Base-by-base conservation (phyloP, 2,329 filamentous ascomycete species). In the Penicillium sumatraense region DNA sequence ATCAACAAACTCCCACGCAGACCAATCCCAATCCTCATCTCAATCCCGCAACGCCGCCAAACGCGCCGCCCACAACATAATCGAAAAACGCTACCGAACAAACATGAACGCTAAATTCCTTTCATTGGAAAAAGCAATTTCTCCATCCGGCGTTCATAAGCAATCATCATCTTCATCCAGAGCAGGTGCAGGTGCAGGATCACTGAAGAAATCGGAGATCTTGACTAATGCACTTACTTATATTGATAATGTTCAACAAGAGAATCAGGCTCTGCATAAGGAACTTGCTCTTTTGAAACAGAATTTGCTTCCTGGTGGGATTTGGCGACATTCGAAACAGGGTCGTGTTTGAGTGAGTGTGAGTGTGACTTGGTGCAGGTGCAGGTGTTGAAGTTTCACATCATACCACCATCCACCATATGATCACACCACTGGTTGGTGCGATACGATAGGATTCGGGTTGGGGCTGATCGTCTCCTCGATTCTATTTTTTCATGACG, bases 51-150 rank as follows among this genome's bases (percentile, higher is more conserved):
- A 72, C 23, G 72, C 73, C 16, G 72, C 72, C 50, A 75, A 75
- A 56, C 70, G 73, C 3, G 73, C 73, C 14, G 73, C 73, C 3
- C 73, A 75, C 62, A 75, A 75, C 59, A 69, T 75, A 61, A 75
- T 75, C 48, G 73, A 75, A 54, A 75, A 75, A 58, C 73, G 73
- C 10, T 75, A 75, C 54, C 72, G 73, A 31, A 75, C 73, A 47
- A 75, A 75, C 61, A 75, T 75, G 73, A 75, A 75, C 47, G 72
- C 73, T 63, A 75, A 75, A 41, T 75, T 75, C 45, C 65, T 75
- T 1, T 64, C 73, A 0, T 61, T 75, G n/a, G 73, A 74, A 42
- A 69, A 75, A 51, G 72, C 71, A 9, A 73, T 74, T 54, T 65
- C 61, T 1, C 56, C 61, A 36, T 60, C 66, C 4, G 62, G 61